Evolutionary conservation across 352 stramenopile species (phyloP).

Genomic region (Pythium periplocum): DNA sequence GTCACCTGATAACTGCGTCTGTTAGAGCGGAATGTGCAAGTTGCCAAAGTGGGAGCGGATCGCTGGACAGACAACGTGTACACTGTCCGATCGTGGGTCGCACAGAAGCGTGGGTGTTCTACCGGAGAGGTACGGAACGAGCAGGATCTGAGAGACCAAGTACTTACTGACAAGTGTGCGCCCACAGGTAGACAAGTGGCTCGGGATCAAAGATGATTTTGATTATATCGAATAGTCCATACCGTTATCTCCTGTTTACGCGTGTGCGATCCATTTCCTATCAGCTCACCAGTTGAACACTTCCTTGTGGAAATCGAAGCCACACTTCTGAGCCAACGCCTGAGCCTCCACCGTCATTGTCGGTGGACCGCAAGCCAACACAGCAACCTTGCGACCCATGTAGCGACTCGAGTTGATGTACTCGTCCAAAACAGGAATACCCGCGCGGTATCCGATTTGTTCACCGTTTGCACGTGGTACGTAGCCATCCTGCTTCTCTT

Average conservation of each 20-base stretch:
- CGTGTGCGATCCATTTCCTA: neutral
- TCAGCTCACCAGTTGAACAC: slow-evolving; percentile 60
- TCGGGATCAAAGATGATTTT: slow-evolving; percentile 83
- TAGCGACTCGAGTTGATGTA: slow-evolving; percentile 69
- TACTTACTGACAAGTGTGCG: no score
- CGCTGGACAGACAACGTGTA: slow-evolving; percentile 85
- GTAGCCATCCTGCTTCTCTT: slow-evolving; percentile 31
- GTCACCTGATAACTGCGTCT: neutral
- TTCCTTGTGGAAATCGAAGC: slow-evolving; percentile 83
- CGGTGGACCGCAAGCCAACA: slow-evolving; percentile 67
- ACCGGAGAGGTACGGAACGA: slow-evolving; percentile 36
- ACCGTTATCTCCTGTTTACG: neutral
- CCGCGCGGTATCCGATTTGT: slow-evolving; percentile 40
- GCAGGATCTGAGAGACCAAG: no score
- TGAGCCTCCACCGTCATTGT: slow-evolving; percentile 72
- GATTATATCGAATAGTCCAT: slow-evolving; percentile 68
- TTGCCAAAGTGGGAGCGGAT: slow-evolving; percentile 68
- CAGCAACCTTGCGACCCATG: slow-evolving; percentile 46
- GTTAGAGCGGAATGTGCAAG: slow-evolving; percentile 43
- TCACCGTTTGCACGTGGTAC: slow-evolving; percentile 50
- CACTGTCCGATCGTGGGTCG: slow-evolving; percentile 75
- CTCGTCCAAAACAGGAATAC: slow-evolving; percentile 60
- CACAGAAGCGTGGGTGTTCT: slow-evolving; percentile 68
- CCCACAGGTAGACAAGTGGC: slow-evolving; percentile 78
- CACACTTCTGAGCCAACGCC: slow-evolving; percentile 45